These are phyloP conservation scores for Fusarium pseudoanthophilum DNA, from an alignment of 2,329 filamentous ascomycete species.

Conservation along the genomic window DNA sequence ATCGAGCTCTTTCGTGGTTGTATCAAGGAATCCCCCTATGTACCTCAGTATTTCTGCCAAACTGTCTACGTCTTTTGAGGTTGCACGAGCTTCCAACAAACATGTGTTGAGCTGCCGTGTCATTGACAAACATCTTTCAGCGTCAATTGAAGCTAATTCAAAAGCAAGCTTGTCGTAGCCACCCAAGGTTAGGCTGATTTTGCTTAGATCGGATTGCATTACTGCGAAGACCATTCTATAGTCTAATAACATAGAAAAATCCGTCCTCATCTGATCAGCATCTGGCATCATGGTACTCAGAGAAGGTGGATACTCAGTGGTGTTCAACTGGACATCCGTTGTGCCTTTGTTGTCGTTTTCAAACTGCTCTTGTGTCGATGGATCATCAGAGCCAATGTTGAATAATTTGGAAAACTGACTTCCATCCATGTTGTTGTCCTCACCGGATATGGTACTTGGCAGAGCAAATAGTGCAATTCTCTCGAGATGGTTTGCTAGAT, in stretches of 20 bases:
- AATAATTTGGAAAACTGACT: rapidly evolving
- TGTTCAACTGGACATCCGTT: no score
- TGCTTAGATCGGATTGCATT: neutral
- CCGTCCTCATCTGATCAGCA: no score
- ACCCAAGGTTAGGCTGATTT: rapidly evolving
- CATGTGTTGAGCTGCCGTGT: no score
- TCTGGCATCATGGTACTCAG: no score
- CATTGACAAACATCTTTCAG: neutral
- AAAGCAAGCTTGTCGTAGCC: neutral
- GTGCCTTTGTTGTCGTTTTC: neutral
- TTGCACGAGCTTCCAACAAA: no score
- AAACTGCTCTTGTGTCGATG: rapidly evolving
- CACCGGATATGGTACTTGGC: rapidly evolving
- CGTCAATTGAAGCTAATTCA: rapidly evolving
- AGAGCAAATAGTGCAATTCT: neutral
- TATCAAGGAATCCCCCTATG: rapidly evolving
- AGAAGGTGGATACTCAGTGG: no score
- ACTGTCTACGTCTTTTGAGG: rapidly evolving
- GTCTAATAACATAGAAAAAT: no score
- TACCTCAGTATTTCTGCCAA: neutral
- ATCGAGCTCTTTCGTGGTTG: rapidly evolving
- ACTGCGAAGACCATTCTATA: neutral
- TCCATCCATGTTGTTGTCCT: rapidly evolving
- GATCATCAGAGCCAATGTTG: neutral
- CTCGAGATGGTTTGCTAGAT: neutral